Evolutionary conservation across 768 basidiomycete species (phyloP).

Genomic region (Pleurotus cornucopiae): DNA sequence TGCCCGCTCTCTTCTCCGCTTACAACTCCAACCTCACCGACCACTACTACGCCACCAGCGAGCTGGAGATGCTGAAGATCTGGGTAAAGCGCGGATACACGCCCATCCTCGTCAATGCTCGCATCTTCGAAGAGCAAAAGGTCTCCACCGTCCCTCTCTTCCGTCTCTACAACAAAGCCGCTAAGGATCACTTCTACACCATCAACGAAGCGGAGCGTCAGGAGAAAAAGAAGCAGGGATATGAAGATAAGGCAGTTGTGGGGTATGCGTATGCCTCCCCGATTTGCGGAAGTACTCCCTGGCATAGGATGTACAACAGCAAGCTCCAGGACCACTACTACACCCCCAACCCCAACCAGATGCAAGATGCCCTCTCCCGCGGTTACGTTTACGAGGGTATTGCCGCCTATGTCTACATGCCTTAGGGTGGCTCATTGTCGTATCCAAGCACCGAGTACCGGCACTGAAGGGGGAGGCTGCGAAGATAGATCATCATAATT

Average conservation of each 20-base stretch:
- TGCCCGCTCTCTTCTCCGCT: slow-evolving; percentile 3
- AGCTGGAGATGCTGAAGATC: slow-evolving; percentile 3
- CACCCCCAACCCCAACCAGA: not conserved
- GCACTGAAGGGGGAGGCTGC: too few relatives aligned
- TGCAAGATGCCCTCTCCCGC: not conserved
- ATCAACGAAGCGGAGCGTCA: slow-evolving; percentile 9
- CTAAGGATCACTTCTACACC: slow-evolving; percentile 12
- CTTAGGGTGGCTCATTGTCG: not conserved
- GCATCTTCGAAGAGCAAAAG: slow-evolving; percentile 12
- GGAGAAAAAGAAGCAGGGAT: slow-evolving; percentile 2
- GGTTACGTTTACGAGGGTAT: not conserved
- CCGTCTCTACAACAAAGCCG: slow-evolving; percentile 11
- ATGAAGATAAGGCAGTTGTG: slow-evolving; percentile 2
- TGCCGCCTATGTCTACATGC: slow-evolving; percentile 7
- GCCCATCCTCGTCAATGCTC: slow-evolving; percentile 1
- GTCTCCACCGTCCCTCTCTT: slow-evolving; percentile 11
- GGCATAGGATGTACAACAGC: not conserved
- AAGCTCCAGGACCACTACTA: slow-evolving; percentile 1
- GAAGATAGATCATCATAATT: too few relatives aligned
- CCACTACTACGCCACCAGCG: slow-evolving; percentile 6
- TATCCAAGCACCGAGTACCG: too few relatives aligned
- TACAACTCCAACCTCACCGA: slow-evolving; percentile 3
- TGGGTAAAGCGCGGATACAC: slow-evolving; percentile 5
- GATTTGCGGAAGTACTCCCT: slow-evolving; percentile 4
- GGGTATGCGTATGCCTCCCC: slow-evolving; percentile 10